phyloP scores from a whole-genome alignment of 352 stramenopile genomes.

The Phytophthora citricola region DNA sequence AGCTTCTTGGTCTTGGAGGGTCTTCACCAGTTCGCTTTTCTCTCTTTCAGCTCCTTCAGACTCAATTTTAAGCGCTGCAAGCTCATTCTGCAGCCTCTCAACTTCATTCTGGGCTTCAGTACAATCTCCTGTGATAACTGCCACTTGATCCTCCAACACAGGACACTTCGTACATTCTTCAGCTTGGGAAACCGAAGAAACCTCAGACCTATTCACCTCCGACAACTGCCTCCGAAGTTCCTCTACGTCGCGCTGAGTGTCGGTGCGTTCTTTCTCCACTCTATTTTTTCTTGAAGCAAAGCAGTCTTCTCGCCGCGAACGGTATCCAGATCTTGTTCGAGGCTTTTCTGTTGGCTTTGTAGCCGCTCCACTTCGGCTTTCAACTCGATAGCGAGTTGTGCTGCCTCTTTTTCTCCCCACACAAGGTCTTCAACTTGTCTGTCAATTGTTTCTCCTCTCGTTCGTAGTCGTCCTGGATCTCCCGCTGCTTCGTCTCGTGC shows the following conservation, averaged over 20 bases:
- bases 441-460: constrained; percentile 42
- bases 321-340: constrained; percentile 28
- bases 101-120: constrained; percentile 9
- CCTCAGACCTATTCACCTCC: constrained; percentile 7
- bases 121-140: constrained; percentile 21
- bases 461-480: constrained; percentile 52
- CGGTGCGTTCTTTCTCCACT: constrained; percentile 12
- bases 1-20: constrained; percentile 24
- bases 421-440: constrained; percentile 37
- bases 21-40: constrained; percentile 12
- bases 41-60: constrained; percentile 6
- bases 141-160: constrained; percentile 13
- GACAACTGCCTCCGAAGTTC: constrained; percentile 19
- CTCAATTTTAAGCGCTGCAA: constrained; percentile 14
- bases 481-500: constrained; percentile 50
- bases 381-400: constrained; percentile 24
- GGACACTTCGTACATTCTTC: constrained; percentile 23
- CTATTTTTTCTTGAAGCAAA: constrained; percentile 17
- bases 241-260: constrained; percentile 8
- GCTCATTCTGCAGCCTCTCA: constrained; percentile 23
- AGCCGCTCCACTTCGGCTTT: constrained; percentile 43
- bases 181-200: not conserved
- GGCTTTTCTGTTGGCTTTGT: constrained; percentile 10
- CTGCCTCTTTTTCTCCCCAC: constrained; percentile 37
- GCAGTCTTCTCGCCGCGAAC: constrained; percentile 25